Base-by-base conservation (phyloP, 306 rosid genomes). In the Herpetospermum pedunculosum region DNA sequence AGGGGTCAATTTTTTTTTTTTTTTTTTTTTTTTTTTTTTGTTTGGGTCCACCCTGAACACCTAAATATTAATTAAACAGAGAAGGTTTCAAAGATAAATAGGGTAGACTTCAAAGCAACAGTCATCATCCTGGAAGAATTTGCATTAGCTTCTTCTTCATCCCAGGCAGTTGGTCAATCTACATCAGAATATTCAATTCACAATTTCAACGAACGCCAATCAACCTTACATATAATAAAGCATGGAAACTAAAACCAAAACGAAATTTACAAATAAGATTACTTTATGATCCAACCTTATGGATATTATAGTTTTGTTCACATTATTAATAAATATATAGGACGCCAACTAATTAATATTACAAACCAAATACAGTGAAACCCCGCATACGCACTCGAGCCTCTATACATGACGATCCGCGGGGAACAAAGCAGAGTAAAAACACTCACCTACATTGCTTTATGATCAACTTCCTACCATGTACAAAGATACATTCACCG, bases 381-480 rank as follows among this genome's bases (percentile, higher is more conserved):
- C 57, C 37, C 19, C 3, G 8, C 4, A 4, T 59, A 59, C 4
- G 57, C 29, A 65, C 84, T 73, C 72, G 10, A 21, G 6, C 78
- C 71, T 62, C 84, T 84, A 77, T 86, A 88, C 92, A 72, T 77
- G 75, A 76, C 55, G 67, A 89, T 89, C 86, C 81, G 85, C 74
- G 9, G 73, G 62, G 59, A 35, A 74, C 83, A 46, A 76, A 81
- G 84, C 82, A 78, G 53, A 74, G 79, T 21, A 38, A 70, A 44
- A 23, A 16, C 72, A 65, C 38, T 16, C 5, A 41, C 13, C 72
- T 67, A 67, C 32, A 67, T 19, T 67, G 48, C 50, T 35, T 41
- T 19, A 23, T 67, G n/a, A 38, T 67, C 72, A 41, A 16, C 72
- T 67, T 40, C 32, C 52, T 23, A 37, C 40, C 52, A 65, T 65